phyloP scores from a whole-genome alignment of 352 stramenopile genomes.

The Phytophthora fragariaefolia region DNA sequence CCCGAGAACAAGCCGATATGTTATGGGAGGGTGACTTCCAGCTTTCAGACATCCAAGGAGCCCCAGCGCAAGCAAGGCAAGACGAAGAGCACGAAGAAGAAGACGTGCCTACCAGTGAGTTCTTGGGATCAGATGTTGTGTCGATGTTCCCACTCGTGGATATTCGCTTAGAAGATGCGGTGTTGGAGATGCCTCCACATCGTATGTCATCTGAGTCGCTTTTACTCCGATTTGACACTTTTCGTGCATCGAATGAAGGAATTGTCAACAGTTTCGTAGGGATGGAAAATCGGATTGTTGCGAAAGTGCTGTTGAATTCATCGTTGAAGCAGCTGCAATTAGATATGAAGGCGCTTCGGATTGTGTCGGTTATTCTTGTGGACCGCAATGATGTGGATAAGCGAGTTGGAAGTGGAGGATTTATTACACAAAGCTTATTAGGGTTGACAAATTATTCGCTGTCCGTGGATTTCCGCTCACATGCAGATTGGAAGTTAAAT shows the following conservation, averaged over 20 bases:
- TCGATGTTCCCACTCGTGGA: conserved; percentile 86
- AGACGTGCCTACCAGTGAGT: conserved; percentile 18
- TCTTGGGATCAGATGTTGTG: conserved; percentile 72
- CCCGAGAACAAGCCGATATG: conserved; percentile 66
- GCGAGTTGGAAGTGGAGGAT: conserved; percentile 41
- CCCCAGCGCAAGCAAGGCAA: conserved; percentile 14
- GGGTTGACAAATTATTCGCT: conserved; percentile 71
- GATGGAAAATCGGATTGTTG: conserved; percentile 80
- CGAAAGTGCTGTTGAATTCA: conserved; percentile 86
- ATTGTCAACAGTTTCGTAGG: conserved; percentile 62
- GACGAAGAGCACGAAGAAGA: conserved; percentile 24
- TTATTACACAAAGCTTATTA: conserved; percentile 72
- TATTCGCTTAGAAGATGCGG: conserved; percentile 69
- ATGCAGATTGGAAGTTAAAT: conserved; percentile 60
- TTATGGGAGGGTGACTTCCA: conserved; percentile 83
- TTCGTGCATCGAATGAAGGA: conserved; percentile 70
- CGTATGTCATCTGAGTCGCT: conserved; percentile 80
- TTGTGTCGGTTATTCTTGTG: conserved; percentile 82
- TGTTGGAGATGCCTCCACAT: conserved; percentile 81
- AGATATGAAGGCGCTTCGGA: conserved; percentile 64
- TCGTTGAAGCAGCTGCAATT: conserved; percentile 78
- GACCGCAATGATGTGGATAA: conserved; percentile 45
- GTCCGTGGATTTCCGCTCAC: conserved; percentile 65
- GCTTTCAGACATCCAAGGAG: conserved; percentile 42
- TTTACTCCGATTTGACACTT: conserved; percentile 72